Conservation (phyloP, 345 rosid genomes). For the Eucalyptus leucophloia region DNA sequence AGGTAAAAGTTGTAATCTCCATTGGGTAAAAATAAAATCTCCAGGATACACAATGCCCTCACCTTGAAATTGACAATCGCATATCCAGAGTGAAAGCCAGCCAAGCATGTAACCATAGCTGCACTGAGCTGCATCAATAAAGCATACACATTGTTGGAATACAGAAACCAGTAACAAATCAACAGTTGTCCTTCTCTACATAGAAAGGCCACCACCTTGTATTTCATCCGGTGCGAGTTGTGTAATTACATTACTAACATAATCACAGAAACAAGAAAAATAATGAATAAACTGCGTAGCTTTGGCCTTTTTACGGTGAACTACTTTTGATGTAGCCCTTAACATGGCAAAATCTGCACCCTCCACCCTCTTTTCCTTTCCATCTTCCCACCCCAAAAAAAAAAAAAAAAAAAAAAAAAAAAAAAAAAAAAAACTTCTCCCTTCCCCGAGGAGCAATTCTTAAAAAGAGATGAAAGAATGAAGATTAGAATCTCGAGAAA, state of each 20-base stretch:
- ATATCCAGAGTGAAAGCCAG: conserved; percentile 75
- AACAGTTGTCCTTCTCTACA: background rate
- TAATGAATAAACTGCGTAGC: background rate
- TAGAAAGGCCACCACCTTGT: background rate
- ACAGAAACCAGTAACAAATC: background rate
- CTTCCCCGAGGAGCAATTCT: background rate
- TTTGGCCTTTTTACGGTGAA: background rate
- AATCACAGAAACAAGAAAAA: background rate
- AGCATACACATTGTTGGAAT: background rate
- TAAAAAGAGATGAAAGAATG: background rate
- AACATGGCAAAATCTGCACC: background rate
- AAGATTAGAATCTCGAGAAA: background rate
- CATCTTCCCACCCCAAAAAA: background rate
- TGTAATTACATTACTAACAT: background rate
- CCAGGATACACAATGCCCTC: background rate
- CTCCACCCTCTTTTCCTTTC: background rate
- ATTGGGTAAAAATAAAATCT: background rate
- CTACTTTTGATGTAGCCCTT: background rate
- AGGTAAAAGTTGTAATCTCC: conserved; percentile 6
- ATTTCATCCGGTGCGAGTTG: background rate
- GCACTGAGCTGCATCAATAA: conserved; percentile 44
- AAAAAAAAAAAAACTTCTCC: too few relatives aligned
- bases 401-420: too few relatives aligned
- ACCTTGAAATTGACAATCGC: conserved; percentile 69
- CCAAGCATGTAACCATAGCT: conserved; percentile 62